Percentiles rank a stretch among this genome's conserved stretches.
phyloP scores from a whole-genome alignment of 441 rosid species.

The Gossypium lobatum region DNA sequence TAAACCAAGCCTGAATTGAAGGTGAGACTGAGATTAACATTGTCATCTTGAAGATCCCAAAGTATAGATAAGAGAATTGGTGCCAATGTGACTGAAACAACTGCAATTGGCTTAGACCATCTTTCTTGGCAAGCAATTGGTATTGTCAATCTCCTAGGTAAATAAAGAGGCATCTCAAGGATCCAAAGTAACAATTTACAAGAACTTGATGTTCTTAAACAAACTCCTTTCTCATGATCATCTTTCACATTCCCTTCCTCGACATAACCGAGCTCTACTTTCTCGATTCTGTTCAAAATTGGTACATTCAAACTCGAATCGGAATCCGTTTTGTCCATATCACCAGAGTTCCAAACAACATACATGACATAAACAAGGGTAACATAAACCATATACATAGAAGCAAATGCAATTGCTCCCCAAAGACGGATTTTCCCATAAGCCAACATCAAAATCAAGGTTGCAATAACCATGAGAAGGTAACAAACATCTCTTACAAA shows the following conservation, averaged over 20 bases:
- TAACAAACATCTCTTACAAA: slow-evolving; percentile 71
- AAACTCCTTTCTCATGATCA: slow-evolving; percentile 10
- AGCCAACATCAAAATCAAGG: slow-evolving; percentile 46
- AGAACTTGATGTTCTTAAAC: slow-evolving; percentile 21
- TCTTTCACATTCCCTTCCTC: slow-evolving; percentile 22
- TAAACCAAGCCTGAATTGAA: slow-evolving; percentile 21
- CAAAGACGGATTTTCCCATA: slow-evolving; percentile 49
- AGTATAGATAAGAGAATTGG: slow-evolving; percentile 54
- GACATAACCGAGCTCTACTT: slow-evolving; percentile 17
- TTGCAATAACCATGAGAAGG: slow-evolving; percentile 44
- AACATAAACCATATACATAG: slow-evolving; percentile 57
- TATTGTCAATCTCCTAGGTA: slow-evolving; percentile 80
- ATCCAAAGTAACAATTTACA: slow-evolving; percentile 29
- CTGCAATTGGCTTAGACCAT: slow-evolving; percentile 76
- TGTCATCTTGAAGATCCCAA: slow-evolving; percentile 34
- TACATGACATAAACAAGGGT: slow-evolving; percentile 43
- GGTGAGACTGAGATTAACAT: not conserved
- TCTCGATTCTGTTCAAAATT: slow-evolving; percentile 26
- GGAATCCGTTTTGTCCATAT: slow-evolving; percentile 4
- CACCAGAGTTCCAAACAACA: slow-evolving; percentile 30
- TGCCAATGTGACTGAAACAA: slow-evolving; percentile 54
- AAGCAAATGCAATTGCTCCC: slow-evolving; percentile 55
- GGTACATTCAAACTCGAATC: slow-evolving; percentile 32
- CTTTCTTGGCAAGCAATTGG: slow-evolving; percentile 52
- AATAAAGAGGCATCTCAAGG: slow-evolving; percentile 55